phyloP scores from a whole-genome alignment of 2,329 filamentous ascomycete species.

The Amauroascus niger region DNA sequence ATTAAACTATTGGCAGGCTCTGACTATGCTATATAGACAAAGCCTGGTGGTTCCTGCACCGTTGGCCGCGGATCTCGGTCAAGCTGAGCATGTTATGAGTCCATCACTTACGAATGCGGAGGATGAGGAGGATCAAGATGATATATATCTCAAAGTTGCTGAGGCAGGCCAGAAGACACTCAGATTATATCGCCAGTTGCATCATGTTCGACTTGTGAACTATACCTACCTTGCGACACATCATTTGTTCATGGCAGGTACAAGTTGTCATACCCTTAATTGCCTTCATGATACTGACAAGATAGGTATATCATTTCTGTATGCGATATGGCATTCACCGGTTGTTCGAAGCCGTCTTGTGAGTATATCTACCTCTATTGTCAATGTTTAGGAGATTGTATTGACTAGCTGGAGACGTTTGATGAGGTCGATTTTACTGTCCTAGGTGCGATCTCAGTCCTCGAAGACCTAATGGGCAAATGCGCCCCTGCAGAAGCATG shows the following conservation, averaged over 20 bases:
- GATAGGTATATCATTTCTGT: conserved; percentile 74
- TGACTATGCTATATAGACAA: conserved; percentile 91
- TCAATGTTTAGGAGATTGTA: neutral
- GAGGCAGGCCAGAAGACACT: conserved; percentile 90
- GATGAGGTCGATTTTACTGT: conserved; percentile 98
- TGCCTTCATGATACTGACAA: conserved; percentile 14
- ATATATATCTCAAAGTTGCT: conserved; percentile 87
- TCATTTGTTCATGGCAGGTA: conserved; percentile 90
- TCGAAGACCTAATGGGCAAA: conserved; percentile 84
- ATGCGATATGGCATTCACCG: conserved; percentile 93
- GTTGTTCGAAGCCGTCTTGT: conserved; percentile 77
- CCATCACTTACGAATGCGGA: conserved; percentile 41
- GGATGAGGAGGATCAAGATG: conserved; percentile 63
- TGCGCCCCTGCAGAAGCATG: conserved; percentile 92
- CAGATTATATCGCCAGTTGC: conserved; percentile 79
- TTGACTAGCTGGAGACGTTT: conserved; percentile 48
- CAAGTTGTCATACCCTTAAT: neutral
- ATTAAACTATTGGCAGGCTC: conserved; percentile 94
- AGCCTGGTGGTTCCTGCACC: conserved; percentile 76
- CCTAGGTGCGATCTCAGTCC: conserved; percentile 81
- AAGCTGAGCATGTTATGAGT: conserved; percentile 50
- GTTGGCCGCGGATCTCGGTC: conserved; percentile 65
- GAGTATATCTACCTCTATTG: conserved; percentile 34
- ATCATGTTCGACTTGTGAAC: conserved; percentile 80
- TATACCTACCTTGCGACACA: conserved; percentile 94